Evolutionary conservation across 2,329 filamentous ascomycete genomes (phyloP), one percentile per base, ranked within the genome.

Genomic region (Chaetothyriales sp.): DNA sequence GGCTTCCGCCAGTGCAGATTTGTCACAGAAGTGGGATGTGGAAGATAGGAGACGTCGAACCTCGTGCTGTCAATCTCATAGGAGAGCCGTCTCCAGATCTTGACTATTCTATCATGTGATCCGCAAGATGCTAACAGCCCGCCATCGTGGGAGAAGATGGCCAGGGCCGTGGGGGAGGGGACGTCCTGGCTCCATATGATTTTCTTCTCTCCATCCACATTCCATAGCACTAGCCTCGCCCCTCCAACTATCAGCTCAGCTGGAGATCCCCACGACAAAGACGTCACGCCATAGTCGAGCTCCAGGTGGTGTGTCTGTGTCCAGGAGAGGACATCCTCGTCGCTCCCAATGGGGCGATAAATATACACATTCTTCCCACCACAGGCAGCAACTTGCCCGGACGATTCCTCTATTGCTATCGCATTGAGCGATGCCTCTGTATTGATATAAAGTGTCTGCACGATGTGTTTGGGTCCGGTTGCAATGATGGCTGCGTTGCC

Each of bases 381-480:
- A 61, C 83, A 86, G 18, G 82, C 80, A 43, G 88, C 87, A 66
- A 97, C 87, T 72, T 87, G 94, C 47, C 89, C 92, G 7, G 85
- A 84, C 18, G 74, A 71, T 64, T 94, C 85, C 63, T 97, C 86
- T 56, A 97, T 78, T 28, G 81, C 78, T 57, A 97, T 80, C 25
- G 88, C 85, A 57, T 88, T 78, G 25, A 97, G 75, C 20, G 81
- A 74, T 15, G 73, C 55, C 44, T 76, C 72, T 58, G 86, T 80
- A 63, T 94, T 85, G 63, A 92, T 82, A 70, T 95, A 94, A 60
- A 94, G 84, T 3, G 89, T 95, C 68, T 98, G 92, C 33, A 95
- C 70, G 57, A 95, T 79, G 51, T 78, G 78, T 56, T 83, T 76
- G 49, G 86, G 78, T 48, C 81, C 84, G 63, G 80, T 78, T 60